phyloP scores from a whole-genome alignment of 1,139 yeast genomes.

The Taphrina deformans region DNA sequence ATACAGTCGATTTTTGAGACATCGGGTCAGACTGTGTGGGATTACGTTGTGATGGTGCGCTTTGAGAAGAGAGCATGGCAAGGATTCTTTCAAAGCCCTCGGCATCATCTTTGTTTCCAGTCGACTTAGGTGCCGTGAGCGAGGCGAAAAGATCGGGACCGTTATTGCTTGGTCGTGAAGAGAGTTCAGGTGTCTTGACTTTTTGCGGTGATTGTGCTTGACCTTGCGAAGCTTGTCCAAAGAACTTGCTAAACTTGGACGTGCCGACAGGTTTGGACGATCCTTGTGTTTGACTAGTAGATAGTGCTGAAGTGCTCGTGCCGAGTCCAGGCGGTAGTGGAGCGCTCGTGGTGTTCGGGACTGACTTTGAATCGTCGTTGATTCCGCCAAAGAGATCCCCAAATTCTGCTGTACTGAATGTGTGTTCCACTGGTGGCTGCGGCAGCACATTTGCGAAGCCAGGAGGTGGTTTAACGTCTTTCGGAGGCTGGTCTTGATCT shows the following conservation, averaged over 20 bases:
- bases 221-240: neutral
- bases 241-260: slow-evolving; percentile 29
- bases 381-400: neutral
- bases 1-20: neutral
- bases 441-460: neutral
- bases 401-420: neutral
- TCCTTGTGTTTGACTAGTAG: neutral
- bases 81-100: slow-evolving; percentile 30
- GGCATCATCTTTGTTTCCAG: slow-evolving; percentile 23
- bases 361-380: neutral
- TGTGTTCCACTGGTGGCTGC: neutral
- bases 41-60: neutral
- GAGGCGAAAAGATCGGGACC: neutral
- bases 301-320: neutral
- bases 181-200: neutral
- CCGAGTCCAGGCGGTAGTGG: neutral
- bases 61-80: slow-evolving; percentile 29
- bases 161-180: neutral
- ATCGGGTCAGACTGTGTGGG: neutral
- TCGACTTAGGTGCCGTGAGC: neutral
- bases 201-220: neutral
- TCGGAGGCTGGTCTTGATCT: neutral
- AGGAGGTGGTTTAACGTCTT: slow-evolving; percentile 23
- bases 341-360: neutral
- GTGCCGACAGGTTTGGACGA: neutral